Evolutionary conservation across 192 early-diverging fungal species (phyloP).

Genomic region (Mortierella alpina): DNA sequence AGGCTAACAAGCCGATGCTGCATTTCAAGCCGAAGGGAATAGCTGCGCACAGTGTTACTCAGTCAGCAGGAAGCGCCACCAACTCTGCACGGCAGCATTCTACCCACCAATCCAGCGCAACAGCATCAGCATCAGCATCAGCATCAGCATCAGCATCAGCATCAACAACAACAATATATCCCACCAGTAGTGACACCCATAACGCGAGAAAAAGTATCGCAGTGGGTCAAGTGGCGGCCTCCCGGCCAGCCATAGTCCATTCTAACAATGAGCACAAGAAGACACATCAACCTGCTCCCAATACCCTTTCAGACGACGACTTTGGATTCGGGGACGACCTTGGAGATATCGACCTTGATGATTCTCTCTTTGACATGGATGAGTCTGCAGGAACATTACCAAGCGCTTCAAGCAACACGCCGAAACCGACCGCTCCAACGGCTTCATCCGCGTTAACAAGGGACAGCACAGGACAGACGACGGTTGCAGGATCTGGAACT

Average conservation of each 20-base stretch:
- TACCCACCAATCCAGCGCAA: background rate
- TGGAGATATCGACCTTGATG: slow-evolving; percentile 23
- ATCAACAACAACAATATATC: background rate
- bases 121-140: slow-evolving; percentile 10
- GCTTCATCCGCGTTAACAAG: background rate
- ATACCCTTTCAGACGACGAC: slow-evolving; percentile 20
- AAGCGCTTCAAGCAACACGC: background rate
- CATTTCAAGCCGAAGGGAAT: slow-evolving; percentile 41
- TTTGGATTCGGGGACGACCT: slow-evolving; percentile 49
- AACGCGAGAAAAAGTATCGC: no score
- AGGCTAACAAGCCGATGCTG: slow-evolving; percentile 21
- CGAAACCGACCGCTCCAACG: background rate
- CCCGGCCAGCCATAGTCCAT: slow-evolving; percentile 1
- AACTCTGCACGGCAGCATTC: slow-evolving; percentile 18
- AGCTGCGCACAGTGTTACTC: background rate
- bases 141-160: slow-evolving; percentile 8
- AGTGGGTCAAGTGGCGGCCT: no score
- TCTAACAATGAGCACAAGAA: background rate
- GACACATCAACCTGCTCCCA: background rate
- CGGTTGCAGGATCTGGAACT: background rate
- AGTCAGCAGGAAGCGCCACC: slow-evolving; percentile 22
- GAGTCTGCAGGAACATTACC: background rate
- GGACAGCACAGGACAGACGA: background rate
- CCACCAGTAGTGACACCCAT: background rate
- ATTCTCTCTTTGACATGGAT: slow-evolving; percentile 28